Base-by-base conservation (phyloP, 768 basidiomycete species). In the Trametes villosa region DNA sequence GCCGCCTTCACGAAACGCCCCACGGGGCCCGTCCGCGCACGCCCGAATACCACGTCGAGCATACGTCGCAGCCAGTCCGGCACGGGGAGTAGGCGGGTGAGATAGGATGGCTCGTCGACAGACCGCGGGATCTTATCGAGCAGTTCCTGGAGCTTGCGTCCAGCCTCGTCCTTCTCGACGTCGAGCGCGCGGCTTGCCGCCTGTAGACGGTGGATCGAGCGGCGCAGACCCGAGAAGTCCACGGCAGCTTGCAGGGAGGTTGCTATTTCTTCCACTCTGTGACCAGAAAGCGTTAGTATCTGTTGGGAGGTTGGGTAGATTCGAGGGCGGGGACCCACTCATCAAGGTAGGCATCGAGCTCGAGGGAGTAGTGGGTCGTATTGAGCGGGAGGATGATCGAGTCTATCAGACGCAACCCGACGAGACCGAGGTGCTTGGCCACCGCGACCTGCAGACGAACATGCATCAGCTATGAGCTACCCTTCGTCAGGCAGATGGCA, bases 281-380 rank as follows among this genome's bases (percentile, higher is more conserved):
- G n/a, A n/a, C n/a, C n/a, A n/a, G n/a, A n/a, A n/a, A n/a, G n/a
- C n/a, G n/a, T n/a, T n/a, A n/a, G n/a, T n/a, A n/a, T n/a, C n/a
- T n/a, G n/a, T n/a, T n/a, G n/a, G n/a, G n/a, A n/a, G n/a, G n/a
- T n/a, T n/a, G n/a, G n/a, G n/a, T n/a, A n/a, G n/a, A n/a, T n/a
- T n/a, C n/a, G n/a, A n/a, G n/a, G n/a, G n/a, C n/a, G n/a, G n/a
- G n/a, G n/a, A n/a, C n/a, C n/a, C n/a, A n/a, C 29, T 78, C 75
- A 49, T 79, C 70, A 5, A 86, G 76, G 68, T 89, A 88, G n/a
- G 65, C 68, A 38, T 72, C 76, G 17, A 89, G 75, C 64, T 87
- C 83, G 40, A 78, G 69, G 0, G 86, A 72, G 63, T 89, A 89
- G 69, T 88, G 84, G 0, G 87, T 89, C 5, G 87, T 87, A 70